Evolutionary conservation across 129 eudicot species (phyloP).

Genomic region (Tagetes erecta): DNA sequence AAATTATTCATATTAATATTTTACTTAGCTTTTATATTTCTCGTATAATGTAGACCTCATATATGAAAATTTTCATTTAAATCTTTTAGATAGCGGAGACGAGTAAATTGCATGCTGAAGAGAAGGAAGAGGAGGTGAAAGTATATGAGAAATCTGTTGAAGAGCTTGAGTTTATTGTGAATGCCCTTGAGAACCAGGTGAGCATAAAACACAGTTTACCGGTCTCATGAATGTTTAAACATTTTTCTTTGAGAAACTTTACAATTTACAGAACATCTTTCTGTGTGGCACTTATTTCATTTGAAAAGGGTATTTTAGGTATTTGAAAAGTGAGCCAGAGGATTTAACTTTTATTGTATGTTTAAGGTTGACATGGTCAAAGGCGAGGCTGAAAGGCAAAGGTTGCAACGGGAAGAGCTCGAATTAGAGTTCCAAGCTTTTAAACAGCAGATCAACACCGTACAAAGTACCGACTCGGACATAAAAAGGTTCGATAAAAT

Average conservation of each 20-base stretch:
- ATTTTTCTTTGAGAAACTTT: background rate
- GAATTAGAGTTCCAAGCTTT: slow-evolving; percentile 79
- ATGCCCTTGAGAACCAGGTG: slow-evolving; percentile 86
- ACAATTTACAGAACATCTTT: slow-evolving; percentile 20
- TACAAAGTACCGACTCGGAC: slow-evolving; percentile 55
- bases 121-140: slow-evolving; percentile 90
- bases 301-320: background rate
- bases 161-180: slow-evolving; percentile 81
- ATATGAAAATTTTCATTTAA: background rate
- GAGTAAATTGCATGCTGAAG: slow-evolving; percentile 59
- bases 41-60: background rate
- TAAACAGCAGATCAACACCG: slow-evolving; percentile 59
- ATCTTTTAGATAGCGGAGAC: slow-evolving; percentile 60
- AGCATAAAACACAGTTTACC: background rate
- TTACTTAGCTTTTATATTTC: no score
- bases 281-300: background rate
- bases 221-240: slow-evolving; percentile 6
- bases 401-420: slow-evolving; percentile 81
- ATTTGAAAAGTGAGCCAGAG: background rate
- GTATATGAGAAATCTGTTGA: slow-evolving; percentile 79
- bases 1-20: no score
- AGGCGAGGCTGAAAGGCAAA: slow-evolving; percentile 88
- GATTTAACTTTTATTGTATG: slow-evolving; percentile 10
- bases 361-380: slow-evolving; percentile 73
- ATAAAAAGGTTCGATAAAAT: slow-evolving; percentile 58